Conservation (phyloP, 768 basidiomycete genomes). For the Cubamyces sp. region DNA sequence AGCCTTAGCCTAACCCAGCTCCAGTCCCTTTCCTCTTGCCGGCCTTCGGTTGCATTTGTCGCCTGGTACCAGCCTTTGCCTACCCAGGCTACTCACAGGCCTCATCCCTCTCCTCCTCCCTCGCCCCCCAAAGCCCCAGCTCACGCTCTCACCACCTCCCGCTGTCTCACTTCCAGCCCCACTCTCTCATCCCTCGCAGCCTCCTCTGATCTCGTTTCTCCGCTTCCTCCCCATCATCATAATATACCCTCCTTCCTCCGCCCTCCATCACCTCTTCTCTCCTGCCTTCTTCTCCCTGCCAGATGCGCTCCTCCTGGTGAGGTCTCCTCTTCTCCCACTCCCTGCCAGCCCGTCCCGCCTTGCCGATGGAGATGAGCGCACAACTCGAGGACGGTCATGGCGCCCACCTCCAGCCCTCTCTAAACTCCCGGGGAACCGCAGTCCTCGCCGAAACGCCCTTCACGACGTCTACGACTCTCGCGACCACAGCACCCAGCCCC, state of each 20-base stretch:
- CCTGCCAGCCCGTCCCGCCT: too few relatives aligned
- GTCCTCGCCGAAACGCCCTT: too few relatives aligned
- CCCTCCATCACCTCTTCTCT: background rate
- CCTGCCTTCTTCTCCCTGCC: background rate
- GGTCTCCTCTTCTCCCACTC: constrained; percentile 1
- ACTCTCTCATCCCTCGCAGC: background rate
- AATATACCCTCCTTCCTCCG: constrained; percentile 25
- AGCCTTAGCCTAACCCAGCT: background rate
- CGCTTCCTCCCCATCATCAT: constrained; percentile 1
- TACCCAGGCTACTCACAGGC: background rate
- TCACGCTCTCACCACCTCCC: background rate
- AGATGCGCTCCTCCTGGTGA: constrained; percentile 25
- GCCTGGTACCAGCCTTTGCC: constrained; percentile 3
- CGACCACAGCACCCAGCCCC: background rate
- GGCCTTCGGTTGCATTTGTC: constrained; percentile 1
- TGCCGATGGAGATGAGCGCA: too few relatives aligned
- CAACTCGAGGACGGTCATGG: constrained; percentile 2
- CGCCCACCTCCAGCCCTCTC: background rate
- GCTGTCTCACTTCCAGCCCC: background rate
- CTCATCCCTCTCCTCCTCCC: background rate
- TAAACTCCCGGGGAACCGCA: too few relatives aligned
- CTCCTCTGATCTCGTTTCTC: background rate
- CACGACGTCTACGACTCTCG: background rate
- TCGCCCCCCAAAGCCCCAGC: background rate
- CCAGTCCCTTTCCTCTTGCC: background rate